Evolutionary conservation across 352 stramenopile species (phyloP), one percentile per base, ranked within the genome.

Genomic region (Phytophthora litchii): DNA sequence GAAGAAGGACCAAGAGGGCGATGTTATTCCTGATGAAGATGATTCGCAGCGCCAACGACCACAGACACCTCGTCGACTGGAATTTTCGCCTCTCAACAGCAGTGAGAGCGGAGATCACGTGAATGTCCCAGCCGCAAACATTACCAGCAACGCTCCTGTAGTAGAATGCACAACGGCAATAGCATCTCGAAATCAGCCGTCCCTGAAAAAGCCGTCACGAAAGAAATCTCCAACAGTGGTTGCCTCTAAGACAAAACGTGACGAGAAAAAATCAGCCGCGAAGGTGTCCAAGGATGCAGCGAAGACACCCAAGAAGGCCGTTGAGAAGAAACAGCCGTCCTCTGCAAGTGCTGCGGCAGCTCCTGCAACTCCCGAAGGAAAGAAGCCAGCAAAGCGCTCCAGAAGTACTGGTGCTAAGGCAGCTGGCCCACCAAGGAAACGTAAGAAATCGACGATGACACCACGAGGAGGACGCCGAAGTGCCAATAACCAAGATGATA

Each of bases 51-150:
- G 25, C 6, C 54, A 51, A 40, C 43, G 48, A 16, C 56, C 49
- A 31, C 62, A 70, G 19, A 67, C 62, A 23, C 62, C 62, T 48
- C 62, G 55, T 25, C 36, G 55, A 16, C 29, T 70, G 34, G 9
- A 62, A 16, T 70, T 70, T 40, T 70, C 56, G 31, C 62, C 62
- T 25, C 42, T 54, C 6, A 66, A 54, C 21, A 43, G 42, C 2
- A 64, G 58, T 23, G 40, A 60, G 17, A 38, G 42, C 41, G 47
- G 38, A n/a, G 32, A 64, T 9, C 37, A 51, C 10, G 7, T 16
- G 19, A 47, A 44, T 3, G 23, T 64, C 6, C 41, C 51, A 14
- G 12, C 44, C 38, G 38, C 20, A 40, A 60, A 20, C 14, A 60
- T 64, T 32, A 16, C 52, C 4, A 20, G 11, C n/a, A 31, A 31